Base-by-base conservation (phyloP, 768 basidiomycete genomes). In the Lyophyllum semitale region DNA sequence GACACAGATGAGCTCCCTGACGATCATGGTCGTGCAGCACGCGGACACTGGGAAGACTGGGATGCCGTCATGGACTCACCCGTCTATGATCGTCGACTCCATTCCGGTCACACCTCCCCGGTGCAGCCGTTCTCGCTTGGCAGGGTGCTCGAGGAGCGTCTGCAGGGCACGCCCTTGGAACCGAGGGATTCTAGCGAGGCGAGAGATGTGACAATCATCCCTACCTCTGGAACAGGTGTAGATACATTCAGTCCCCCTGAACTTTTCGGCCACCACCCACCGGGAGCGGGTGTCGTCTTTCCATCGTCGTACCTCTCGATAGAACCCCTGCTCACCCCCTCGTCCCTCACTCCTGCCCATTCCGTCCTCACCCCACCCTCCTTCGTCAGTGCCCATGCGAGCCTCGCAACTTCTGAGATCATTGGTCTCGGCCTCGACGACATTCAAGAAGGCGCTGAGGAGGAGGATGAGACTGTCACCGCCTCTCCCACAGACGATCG, bases 371-470 rank as follows among this genome's bases (percentile, higher is more conserved):
- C 79, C 33, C 66, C 73, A 15, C 71, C 68, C 58, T 65, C 57
- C 56, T 69, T 66, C 38, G 1, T 50, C 22, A 20, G 8, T 22
- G 4, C 15, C 13, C 50, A 51, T 29, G 40, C 35, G 4, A 41
- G 11, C 37, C 70, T 66, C 53, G 64, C 68, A 8, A 63, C 61
- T 6, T 54, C 66, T 18, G 67, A 66, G 30, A 49, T 46, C n/a
- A 37, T 33, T 5, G 58, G 58, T 3, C 49, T 59, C 30, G 75
- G 75, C 0, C 68, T 86, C n/a, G 83, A 81, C 45, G 82, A 85
- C 61, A 86, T 87, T 30, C 78, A 80, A 8, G 85, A 87, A 63
- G 82, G 81, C n/a, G 80, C 79, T 26, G 84, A 85, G 60, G 82
- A 83, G 18, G 83, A 85, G 42, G 84, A 82, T 22, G 71, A 72